These are phyloP conservation scores for Hygrocybe punicea DNA, from an alignment of 768 basidiomycete species.

Conservation along the genomic window DNA sequence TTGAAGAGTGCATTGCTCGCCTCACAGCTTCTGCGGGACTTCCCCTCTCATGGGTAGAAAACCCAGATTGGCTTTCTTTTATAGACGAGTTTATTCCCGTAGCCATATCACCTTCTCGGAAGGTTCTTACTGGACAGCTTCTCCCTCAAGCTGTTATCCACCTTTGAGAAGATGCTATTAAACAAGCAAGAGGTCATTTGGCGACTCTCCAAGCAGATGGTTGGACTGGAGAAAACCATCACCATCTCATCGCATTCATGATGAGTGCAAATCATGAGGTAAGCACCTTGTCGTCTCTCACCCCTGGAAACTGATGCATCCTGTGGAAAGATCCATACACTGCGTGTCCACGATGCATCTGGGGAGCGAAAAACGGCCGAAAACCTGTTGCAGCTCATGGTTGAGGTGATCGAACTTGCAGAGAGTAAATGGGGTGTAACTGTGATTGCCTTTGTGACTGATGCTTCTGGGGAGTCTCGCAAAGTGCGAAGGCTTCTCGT, in stretches of 20 bases:
- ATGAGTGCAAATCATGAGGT: conserved; percentile 19
- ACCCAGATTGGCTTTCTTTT: conserved; percentile 32
- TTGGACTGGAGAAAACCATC: conserved; percentile 24
- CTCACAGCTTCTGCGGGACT: conserved; percentile 34
- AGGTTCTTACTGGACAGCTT: conserved; percentile 21
- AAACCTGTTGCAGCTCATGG: conserved; percentile 20
- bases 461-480: conserved; percentile 33
- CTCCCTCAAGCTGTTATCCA: conserved; percentile 17
- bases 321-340: conserved; percentile 21
- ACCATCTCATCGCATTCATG: conserved; percentile 34
- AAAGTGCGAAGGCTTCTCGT: conserved; percentile 23
- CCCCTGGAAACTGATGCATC: too few species aligned
- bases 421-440: conserved; percentile 17
- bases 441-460: conserved; percentile 22
- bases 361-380: conserved; percentile 22
- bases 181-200: neutral
- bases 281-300: neutral
- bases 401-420: conserved; percentile 8
- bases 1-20: conserved; percentile 21
- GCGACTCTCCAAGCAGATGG: conserved; percentile 24
- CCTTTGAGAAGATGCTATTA: too few species aligned
- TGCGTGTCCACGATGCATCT: conserved; percentile 25
- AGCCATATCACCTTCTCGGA: conserved; percentile 24
- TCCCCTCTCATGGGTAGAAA: conserved; percentile 38
- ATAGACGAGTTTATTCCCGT: conserved; percentile 31